Evolutionary conservation across 1,284 basidiomycete genomes (phyloP), one percentile per base, ranked within the genome.

Genomic region (Microbotryum violaceum): DNA sequence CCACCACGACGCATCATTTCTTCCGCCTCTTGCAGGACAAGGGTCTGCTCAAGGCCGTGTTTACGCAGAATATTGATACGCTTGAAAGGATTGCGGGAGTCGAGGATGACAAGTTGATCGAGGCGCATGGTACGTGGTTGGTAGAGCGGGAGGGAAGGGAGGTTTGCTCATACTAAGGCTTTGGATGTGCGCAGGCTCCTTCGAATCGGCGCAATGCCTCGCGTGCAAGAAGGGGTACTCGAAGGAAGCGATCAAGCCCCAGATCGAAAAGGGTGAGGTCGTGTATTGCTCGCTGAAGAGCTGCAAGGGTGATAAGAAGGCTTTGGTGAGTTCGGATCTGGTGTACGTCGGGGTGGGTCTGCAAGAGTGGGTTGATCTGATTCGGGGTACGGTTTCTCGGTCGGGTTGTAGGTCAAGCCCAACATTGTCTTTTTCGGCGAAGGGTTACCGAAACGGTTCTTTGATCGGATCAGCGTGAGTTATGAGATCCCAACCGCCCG

Each of bases 401-500:
- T 12, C n/a, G n/a, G 21, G 6, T 20, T 23, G n/a, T 27, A 51
- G 46, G 61, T 68, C 49, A 70, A 74, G 75, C 91, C 91, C 5
- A 87, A 93, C 71, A 94, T 94, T 53, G 89, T 93, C n/a, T 93
- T 96, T 77, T 94, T 94, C 72, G 91, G 91, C 53, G 91, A 94
- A 77, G 75, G 75, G 6, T 62, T 79, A 25, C 78, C 78, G 1
- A 70, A 75, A 25, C 62, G 69, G 23, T 79, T 79, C 65, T 79
- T 78, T 64, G 48, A 71, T 29, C 65, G 68, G 18, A 29, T 72
- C 20, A 20, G 54, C 3, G 63, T 65, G 7, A 8, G 50, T 58
- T 27, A 27, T 27, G 6, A 27, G 14, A 9, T n/a, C 27, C 49
- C 1, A 10, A 37, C 12, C 37, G 14, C 10, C 5, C 6, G 6